These are phyloP conservation scores for Erigeron philadelphicus DNA, from an alignment of 140 eudicot genomes.

Conservation along the genomic window DNA sequence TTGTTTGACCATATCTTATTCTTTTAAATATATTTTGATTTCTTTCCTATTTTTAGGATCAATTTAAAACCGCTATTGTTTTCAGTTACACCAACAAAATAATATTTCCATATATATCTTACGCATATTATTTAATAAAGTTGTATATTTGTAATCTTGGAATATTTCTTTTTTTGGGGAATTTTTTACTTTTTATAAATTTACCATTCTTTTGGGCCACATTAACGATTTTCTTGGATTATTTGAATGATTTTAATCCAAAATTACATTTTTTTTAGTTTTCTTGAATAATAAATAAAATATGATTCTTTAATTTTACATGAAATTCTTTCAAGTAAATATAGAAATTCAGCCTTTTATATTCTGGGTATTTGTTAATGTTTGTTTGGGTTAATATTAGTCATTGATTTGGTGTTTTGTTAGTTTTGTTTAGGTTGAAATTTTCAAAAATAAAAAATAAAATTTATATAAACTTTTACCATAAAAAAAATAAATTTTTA, in stretches of 20 bases:
- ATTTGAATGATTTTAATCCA: conserved; percentile 18
- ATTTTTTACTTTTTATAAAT: not conserved
- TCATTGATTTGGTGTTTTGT: conserved; percentile 36
- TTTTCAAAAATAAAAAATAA: no score
- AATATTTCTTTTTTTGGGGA: conserved; percentile 19
- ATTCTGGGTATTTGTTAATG: conserved; percentile 26
- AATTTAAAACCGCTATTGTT: no score
- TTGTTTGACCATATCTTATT: not conserved
- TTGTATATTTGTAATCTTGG: conserved; percentile 18
- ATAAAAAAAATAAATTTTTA: not conserved
- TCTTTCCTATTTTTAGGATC: no score
- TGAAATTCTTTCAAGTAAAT: not conserved
- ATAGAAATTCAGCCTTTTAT: conserved; percentile 16
- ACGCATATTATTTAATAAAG: not conserved
- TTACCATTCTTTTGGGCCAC: conserved; percentile 19
- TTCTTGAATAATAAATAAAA: conserved; percentile 8
- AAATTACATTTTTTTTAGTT: conserved; percentile 3
- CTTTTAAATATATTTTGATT: not conserved
- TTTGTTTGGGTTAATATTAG: conserved; percentile 33
- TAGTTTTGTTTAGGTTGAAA: conserved; percentile 40
- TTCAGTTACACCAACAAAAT: not conserved
- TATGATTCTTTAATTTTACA: conserved; percentile 8
- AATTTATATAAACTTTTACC: no score
- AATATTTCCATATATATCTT: not conserved
- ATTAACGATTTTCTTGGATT: conserved; percentile 28